Conservation (phyloP, 768 basidiomycete genomes). For the Strobilomyces confusus region DNA sequence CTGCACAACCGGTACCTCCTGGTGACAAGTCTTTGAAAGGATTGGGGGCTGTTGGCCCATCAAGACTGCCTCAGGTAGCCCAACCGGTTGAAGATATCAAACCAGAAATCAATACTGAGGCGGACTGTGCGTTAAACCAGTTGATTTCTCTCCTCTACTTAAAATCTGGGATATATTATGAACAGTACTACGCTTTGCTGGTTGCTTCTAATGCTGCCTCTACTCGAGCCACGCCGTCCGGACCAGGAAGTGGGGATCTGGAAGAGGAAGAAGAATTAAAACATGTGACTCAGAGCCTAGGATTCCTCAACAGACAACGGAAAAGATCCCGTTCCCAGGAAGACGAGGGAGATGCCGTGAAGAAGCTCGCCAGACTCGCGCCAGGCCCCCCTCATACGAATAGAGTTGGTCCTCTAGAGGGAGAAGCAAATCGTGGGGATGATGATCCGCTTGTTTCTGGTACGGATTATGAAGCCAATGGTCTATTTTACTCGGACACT, state of each 20-base stretch:
- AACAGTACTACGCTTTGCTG: constrained; percentile 78
- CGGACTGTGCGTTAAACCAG: constrained; percentile 52
- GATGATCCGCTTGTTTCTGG: constrained; percentile 72
- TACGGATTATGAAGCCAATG: constrained; percentile 29
- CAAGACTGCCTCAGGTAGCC: constrained; percentile 27
- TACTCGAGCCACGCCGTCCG: constrained; percentile 57
- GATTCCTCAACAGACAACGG: constrained; percentile 66
- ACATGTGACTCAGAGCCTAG: constrained; percentile 60
- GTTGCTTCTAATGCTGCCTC: constrained; percentile 61
- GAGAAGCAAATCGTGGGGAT: constrained; percentile 1
- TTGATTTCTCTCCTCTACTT: not conserved
- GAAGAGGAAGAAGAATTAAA: constrained; percentile 73
- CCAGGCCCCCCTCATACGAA: constrained; percentile 24
- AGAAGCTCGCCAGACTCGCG: constrained; percentile 43
- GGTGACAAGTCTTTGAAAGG: constrained; percentile 75
- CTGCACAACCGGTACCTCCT: constrained; percentile 37
- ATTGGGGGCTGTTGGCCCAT: constrained; percentile 50
- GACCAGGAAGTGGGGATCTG: constrained; percentile 49
- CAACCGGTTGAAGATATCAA: constrained; percentile 36
- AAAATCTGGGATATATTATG: constrained; percentile 52
- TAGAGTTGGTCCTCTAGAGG: not conserved
- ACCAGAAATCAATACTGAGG: constrained; percentile 51
- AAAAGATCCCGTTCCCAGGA: constrained; percentile 71
- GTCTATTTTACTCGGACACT: not conserved
- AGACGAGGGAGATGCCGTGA: constrained; percentile 41